Evolutionary conservation across 1,284 basidiomycete genomes (phyloP).

Genomic region (Sporisorium scitamineum): DNA sequence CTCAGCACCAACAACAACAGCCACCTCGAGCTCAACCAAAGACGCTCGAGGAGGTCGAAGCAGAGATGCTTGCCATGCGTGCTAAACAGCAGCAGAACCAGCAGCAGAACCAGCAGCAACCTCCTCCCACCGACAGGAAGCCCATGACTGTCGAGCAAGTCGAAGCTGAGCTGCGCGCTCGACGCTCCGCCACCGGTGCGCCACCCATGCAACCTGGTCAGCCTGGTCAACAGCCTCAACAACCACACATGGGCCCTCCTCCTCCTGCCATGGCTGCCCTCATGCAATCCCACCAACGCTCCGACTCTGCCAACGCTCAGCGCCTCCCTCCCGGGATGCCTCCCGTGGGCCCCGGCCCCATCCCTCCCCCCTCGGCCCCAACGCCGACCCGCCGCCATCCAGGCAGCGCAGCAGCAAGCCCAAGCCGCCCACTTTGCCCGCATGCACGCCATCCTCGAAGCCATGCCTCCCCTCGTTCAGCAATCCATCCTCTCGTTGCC

Average conservation of each 20-base stretch:
- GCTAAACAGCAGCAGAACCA: constrained; percentile 22
- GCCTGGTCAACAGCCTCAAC: constrained; percentile 5
- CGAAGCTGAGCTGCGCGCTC: constrained; percentile 79
- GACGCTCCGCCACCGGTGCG: constrained; percentile 17
- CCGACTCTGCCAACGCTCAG: constrained; percentile 14
- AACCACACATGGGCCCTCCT: not conserved
- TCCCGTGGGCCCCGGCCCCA: constrained; percentile 20
- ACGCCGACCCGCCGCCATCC: constrained; percentile 39
- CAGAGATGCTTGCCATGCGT: constrained; percentile 67
- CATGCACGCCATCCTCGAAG: constrained; percentile 63
- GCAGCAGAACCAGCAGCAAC: constrained; percentile 32
- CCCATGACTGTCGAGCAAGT: constrained; percentile 89
- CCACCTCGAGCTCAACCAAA: constrained; percentile 54
- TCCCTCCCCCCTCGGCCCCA: constrained; percentile 21
- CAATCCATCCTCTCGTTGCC: constrained; percentile 61
- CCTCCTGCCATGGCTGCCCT: constrained; percentile 32
- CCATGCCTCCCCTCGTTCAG: constrained; percentile 62
- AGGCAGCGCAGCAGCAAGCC: constrained; percentile 43
- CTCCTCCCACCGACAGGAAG: constrained; percentile 64
- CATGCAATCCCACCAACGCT: constrained; percentile 35
- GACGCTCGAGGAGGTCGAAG: constrained; percentile 70
- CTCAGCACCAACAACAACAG: constrained; percentile 33
- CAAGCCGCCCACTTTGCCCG: constrained; percentile 62
- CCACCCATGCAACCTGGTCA: constrained; percentile 9
- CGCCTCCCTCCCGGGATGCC: constrained; percentile 16